These are phyloP conservation scores for Trametes cingulata DNA, from an alignment of 768 basidiomycete species.

Conservation along the genomic window DNA sequence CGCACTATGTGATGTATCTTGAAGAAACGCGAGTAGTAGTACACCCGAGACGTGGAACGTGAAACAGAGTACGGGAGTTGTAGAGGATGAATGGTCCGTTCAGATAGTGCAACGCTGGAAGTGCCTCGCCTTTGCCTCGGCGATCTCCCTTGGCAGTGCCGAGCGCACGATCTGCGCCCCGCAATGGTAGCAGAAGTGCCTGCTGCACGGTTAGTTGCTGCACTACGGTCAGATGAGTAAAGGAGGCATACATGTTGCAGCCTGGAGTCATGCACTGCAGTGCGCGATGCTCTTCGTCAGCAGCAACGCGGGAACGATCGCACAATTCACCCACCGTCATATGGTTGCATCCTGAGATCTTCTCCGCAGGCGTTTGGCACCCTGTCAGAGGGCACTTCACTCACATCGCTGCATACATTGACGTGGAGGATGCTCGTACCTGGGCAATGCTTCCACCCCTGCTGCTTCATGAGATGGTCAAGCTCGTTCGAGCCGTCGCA, in stretches of 20 bases:
- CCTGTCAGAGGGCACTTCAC: constrained; percentile 27
- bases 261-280: constrained; percentile 34
- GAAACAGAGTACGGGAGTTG: neutral
- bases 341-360: constrained; percentile 38
- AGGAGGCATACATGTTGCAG: constrained; percentile 35
- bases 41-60: neutral
- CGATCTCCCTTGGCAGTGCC: constrained; percentile 22
- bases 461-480: constrained; percentile 47
- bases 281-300: neutral
- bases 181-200: constrained; percentile 41
- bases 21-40: neutral
- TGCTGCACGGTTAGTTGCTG: constrained; percentile 4
- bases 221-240: too few relatives aligned
- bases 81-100: neutral
- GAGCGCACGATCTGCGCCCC: constrained; percentile 35
- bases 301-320: neutral
- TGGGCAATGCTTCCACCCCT: constrained; percentile 69
- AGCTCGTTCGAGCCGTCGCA: constrained; percentile 63
- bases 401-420: neutral
- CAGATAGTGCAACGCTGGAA: constrained; percentile 31
- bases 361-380: constrained; percentile 40
- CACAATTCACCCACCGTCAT: constrained; percentile 33
- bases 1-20: neutral
- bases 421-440: constrained; percentile 35
- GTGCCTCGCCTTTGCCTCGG: constrained; percentile 26